A percentile compares a stretch with the other conserved stretches of the same genome.
phyloP scores from a whole-genome alignment of 441 rosid genomes.

The Cnidoscolus chayamansa region DNA sequence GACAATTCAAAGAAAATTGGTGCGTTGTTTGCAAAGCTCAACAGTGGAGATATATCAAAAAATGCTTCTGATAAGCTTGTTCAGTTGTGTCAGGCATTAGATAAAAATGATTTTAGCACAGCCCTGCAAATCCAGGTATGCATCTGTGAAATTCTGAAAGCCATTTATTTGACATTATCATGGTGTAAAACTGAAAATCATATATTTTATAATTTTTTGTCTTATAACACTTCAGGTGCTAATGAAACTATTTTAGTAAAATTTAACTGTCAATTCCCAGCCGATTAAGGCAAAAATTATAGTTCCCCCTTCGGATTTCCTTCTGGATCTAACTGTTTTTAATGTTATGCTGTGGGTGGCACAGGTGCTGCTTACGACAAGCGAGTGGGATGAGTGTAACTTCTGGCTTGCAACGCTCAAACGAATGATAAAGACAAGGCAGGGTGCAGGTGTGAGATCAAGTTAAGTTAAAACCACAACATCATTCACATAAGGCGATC shows the following conservation, averaged over 20 bases:
- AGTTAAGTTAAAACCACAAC: slow-evolving; percentile 26
- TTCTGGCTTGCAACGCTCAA: slow-evolving; percentile 91
- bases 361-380: slow-evolving; percentile 86
- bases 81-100: slow-evolving; percentile 90
- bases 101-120: slow-evolving; percentile 62
- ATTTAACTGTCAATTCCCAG: too few relatives aligned
- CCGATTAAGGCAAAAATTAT: too few relatives aligned
- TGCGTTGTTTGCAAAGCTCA: slow-evolving; percentile 88
- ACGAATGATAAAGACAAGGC: slow-evolving; percentile 93
- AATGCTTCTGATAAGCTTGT: slow-evolving; percentile 90
- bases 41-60: slow-evolving; percentile 82
- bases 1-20: slow-evolving; percentile 94
- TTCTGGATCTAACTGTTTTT: background rate
- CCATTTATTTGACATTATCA: background rate
- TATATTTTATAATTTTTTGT: too few relatives aligned
- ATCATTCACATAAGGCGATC: background rate
- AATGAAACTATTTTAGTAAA: too few relatives aligned
- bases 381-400: slow-evolving; percentile 98
- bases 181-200: background rate
- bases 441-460: slow-evolving; percentile 57
- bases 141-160: background rate
- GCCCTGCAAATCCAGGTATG: slow-evolving; percentile 92
- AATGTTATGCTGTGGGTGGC: background rate
- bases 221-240: too few relatives aligned
- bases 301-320: too few relatives aligned